Evolutionary conservation across 306 rosid species (phyloP), one percentile per base, ranked within the genome.

Genomic region (Clitoria ternatea): DNA sequence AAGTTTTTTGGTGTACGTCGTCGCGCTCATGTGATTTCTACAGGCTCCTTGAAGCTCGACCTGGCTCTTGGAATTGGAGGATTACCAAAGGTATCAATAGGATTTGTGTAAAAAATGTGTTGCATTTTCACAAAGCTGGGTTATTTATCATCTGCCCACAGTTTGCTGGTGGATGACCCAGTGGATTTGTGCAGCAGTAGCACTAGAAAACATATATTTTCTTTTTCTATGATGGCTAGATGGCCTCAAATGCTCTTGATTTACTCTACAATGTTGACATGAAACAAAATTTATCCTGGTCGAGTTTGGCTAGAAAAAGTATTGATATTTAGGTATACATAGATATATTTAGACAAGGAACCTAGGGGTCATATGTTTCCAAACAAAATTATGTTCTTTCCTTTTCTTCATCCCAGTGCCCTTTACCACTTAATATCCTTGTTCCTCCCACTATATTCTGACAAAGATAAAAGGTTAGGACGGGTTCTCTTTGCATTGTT

Each of bases 11-110:
- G 84, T 66, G 57, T 80, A 0, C 76, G 97, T 1, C 81, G 67
- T 23, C 81, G 67, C 19, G 87, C 90, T 40, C 86, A 69, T 17
- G 84, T 88, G 72, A 56, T 90, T 29, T 79, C 97, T 63, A 86
- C 86, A 1, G 97, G 97, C 49, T 92, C 97, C 37, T 73, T 92
- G 72, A 90, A 86, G 87, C 96, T 92, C 73, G 96, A 92, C 82
- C 12, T 88, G 14, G 93, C 97, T 75, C 97, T 92, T 52, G 93
- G 97, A 27, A 69, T 82, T 67, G 96, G 98, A 70, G 98, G 97
- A 65, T 81, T 92, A 60, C 96, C 96, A 19, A 90, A 88, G 91
- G 98, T 90, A 36, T 47, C 35, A 53, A 29, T 56, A 30, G 47
- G 68, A 73, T 11, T 44, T 36, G 20, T 42, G 18, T 33, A 43